phyloP scores from a whole-genome alignment of 768 basidiomycete genomes.

The Mycena olivaceomarginata region DNA sequence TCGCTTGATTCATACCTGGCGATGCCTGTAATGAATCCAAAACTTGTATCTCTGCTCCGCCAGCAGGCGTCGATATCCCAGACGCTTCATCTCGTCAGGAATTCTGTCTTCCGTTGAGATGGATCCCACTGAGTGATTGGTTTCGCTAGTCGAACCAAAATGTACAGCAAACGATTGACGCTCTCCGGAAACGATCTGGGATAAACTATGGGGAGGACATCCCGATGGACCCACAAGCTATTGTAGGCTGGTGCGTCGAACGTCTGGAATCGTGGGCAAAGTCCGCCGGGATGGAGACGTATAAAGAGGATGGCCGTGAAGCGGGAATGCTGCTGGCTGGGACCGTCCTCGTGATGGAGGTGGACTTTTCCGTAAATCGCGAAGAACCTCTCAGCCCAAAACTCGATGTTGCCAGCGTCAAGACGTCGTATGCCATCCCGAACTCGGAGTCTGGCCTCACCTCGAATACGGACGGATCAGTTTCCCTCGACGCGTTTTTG shows the following conservation, averaged over 20 bases:
- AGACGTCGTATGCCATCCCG: slow-evolving; percentile 83
- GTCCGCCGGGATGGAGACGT: slow-evolving; percentile 83
- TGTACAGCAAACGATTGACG: slow-evolving; percentile 67
- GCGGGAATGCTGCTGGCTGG: slow-evolving; percentile 81
- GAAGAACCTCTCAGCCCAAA: slow-evolving; percentile 58
- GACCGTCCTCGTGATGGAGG: slow-evolving; percentile 87
- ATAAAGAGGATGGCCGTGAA: slow-evolving; percentile 75
- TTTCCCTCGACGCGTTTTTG: slow-evolving; percentile 79
- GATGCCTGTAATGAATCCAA: slow-evolving; percentile 74
- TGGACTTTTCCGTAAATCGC: slow-evolving; percentile 75
- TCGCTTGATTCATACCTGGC: slow-evolving; percentile 72
- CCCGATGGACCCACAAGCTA: slow-evolving; percentile 66
- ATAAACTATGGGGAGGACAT: slow-evolving; percentile 79
- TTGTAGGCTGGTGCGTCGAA: slow-evolving; percentile 76
- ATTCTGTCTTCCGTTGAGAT: slow-evolving; percentile 33
- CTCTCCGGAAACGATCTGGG: slow-evolving; percentile 67
- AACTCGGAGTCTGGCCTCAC: slow-evolving; percentile 59
- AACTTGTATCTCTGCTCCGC: slow-evolving; percentile 80
- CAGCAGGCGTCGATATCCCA: slow-evolving; percentile 75
- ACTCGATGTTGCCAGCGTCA: slow-evolving; percentile 73
- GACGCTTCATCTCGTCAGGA: slow-evolving; percentile 71
- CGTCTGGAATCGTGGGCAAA: slow-evolving; percentile 78
- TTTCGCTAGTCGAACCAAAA: slow-evolving; percentile 71
- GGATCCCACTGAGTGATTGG: slow-evolving; percentile 40
- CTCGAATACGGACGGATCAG: slow-evolving; percentile 69